phyloP scores from a whole-genome alignment of 1,284 basidiomycete species.

The Sanguinoderma infundibulare region DNA sequence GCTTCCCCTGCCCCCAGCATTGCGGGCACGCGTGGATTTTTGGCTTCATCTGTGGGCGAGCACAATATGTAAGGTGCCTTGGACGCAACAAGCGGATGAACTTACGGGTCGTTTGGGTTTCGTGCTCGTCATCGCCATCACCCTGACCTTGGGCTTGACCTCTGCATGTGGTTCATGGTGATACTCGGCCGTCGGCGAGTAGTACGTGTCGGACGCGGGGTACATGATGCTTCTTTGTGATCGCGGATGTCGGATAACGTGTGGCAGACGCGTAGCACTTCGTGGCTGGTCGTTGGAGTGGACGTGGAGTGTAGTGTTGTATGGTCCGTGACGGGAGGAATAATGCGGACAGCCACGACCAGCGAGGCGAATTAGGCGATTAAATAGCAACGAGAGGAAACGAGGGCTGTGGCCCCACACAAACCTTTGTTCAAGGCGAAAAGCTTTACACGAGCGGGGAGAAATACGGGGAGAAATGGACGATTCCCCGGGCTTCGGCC shows the following conservation, averaged over 20 bases:
- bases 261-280: not conserved
- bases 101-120: not conserved
- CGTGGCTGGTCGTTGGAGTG: not conserved
- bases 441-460: not conserved
- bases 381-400: constrained; percentile 17
- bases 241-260: not conserved
- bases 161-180: not conserved
- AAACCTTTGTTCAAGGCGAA: constrained; percentile 13
- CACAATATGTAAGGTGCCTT: not conserved
- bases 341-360: constrained; percentile 16
- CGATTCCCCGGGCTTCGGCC: not conserved
- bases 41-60: not conserved
- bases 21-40: constrained; percentile 16
- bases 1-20: constrained; percentile 38
- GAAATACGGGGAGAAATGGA: constrained; percentile 13
- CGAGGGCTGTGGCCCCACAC: constrained; percentile 17
- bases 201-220: not conserved
- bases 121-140: not conserved
- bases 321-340: not conserved
- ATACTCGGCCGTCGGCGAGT: not conserved
- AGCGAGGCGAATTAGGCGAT: constrained; percentile 18
- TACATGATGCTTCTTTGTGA: not conserved
- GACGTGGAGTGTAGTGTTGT: not conserved
- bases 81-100: not conserved
- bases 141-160: not conserved